Evolutionary conservation across 2,329 filamentous ascomycete genomes (phyloP).

Genomic region (Aspergillus spinulosporus): DNA sequence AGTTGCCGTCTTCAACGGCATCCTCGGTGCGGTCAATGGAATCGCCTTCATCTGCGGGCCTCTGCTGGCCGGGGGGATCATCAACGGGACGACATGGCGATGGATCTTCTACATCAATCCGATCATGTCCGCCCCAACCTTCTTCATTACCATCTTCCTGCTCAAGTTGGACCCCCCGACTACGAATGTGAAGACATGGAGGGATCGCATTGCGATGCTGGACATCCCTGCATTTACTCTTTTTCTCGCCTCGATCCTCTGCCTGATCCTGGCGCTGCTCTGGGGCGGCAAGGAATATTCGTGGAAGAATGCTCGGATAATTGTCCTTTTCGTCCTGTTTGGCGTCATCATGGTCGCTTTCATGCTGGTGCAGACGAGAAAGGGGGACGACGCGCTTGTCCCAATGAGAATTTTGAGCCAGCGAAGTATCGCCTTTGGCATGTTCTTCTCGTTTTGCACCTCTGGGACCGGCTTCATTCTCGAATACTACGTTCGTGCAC

Average conservation of each 20-base stretch:
- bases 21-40: background rate
- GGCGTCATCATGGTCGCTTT: slow-evolving; percentile 11
- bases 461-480: slow-evolving; percentile 2
- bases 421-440: slow-evolving; percentile 3
- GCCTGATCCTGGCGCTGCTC: slow-evolving; percentile 16
- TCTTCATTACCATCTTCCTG: background rate
- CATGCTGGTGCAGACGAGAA: background rate
- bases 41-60: slow-evolving; percentile 1
- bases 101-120: slow-evolving; percentile 22
- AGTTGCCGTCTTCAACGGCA: background rate
- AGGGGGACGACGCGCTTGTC: slow-evolving; percentile 1
- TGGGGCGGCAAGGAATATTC: slow-evolving; percentile 15
- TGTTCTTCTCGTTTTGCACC: background rate
- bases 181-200: background rate
- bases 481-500: slow-evolving; percentile 9
- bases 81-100: slow-evolving; percentile 11
- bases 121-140: slow-evolving; percentile 6
- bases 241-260: slow-evolving; percentile 8
- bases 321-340: slow-evolving; percentile 8
- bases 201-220: background rate
- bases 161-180: background rate
- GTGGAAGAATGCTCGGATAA: slow-evolving; percentile 9
- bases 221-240: background rate
- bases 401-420: slow-evolving; percentile 5
- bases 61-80: slow-evolving; percentile 9